Conservation (phyloP, 169 alveolate species). For the Plasmodium coatneyi region DNA sequence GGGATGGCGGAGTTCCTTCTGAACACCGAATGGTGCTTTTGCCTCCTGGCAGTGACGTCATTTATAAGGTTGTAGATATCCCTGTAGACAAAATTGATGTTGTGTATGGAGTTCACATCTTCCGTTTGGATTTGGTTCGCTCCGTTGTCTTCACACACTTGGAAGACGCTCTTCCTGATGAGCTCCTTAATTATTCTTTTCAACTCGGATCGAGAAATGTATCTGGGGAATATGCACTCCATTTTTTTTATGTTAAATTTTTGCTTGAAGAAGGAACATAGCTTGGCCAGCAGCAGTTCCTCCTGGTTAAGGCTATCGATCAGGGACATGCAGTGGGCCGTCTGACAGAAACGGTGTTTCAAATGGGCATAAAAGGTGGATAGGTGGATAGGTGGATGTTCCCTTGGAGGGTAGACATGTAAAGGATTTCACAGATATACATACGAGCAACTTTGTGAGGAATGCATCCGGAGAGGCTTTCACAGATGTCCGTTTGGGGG, state of each 20-base stretch:
- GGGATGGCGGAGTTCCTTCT: slow-evolving; percentile 6
- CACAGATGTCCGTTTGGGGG: neutral
- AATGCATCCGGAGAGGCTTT: neutral
- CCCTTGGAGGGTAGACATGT: neutral
- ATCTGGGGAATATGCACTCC: slow-evolving; percentile 80
- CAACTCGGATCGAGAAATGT: slow-evolving; percentile 71
- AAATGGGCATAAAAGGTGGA: slow-evolving; percentile 8
- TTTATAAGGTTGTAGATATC: slow-evolving; percentile 31
- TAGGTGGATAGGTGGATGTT: neutral
- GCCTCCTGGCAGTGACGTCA: slow-evolving; percentile 1
- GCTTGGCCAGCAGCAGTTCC: slow-evolving; percentile 80
- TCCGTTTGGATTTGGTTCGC: neutral
- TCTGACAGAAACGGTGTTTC: slow-evolving; percentile 6
- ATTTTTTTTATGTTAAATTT: slow-evolving; percentile 77
- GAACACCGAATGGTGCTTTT: neutral
- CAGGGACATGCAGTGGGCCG: slow-evolving; percentile 79
- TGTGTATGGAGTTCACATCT: slow-evolving; percentile 48
- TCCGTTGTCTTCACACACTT: slow-evolving; percentile 44
- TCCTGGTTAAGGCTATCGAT: slow-evolving; percentile 78
- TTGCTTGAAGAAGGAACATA: slow-evolving; percentile 77
- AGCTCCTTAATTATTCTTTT: slow-evolving; percentile 68
- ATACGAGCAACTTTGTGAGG: neutral
- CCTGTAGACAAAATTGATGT: slow-evolving; percentile 48
- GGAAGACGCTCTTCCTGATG: slow-evolving; percentile 74
- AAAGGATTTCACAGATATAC: no score